Conservation (phyloP, 2,329 filamentous ascomycete genomes). For the Anthostomella pinea region DNA sequence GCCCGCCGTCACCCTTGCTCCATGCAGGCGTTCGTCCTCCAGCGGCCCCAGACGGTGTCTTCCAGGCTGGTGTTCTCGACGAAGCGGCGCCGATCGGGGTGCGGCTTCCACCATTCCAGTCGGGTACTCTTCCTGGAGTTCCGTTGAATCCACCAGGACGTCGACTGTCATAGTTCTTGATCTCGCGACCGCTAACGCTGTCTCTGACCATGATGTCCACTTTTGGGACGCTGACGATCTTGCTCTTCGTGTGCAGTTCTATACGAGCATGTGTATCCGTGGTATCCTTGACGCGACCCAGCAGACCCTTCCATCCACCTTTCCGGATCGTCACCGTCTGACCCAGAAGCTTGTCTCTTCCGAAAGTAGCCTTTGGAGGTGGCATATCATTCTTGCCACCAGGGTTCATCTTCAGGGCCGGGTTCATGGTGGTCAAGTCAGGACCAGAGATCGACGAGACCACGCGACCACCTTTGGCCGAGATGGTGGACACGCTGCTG, state of each 20-base stretch:
- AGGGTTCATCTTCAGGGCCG: constrained; percentile 72
- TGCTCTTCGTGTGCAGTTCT: constrained; percentile 91
- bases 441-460: constrained; percentile 60
- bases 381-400: constrained; percentile 55
- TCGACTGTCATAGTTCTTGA: constrained; percentile 62
- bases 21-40: constrained; percentile 63
- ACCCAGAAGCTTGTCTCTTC: constrained; percentile 79
- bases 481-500: constrained; percentile 81
- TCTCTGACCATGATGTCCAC: constrained; percentile 84
- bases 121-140: constrained; percentile 46
- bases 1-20: constrained; percentile 53
- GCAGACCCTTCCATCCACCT: constrained; percentile 85
- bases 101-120: constrained; percentile 65
- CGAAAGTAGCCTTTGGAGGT: constrained; percentile 70
- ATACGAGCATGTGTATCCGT: constrained; percentile 83
- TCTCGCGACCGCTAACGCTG: constrained; percentile 72
- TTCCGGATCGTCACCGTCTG: constrained; percentile 88
- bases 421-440: constrained; percentile 89
- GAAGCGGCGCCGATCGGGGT: constrained; percentile 64
- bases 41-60: constrained; percentile 54
- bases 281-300: constrained; percentile 94
- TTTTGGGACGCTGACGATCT: constrained; percentile 82
- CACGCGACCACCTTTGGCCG: constrained; percentile 87
- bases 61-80: constrained; percentile 76
- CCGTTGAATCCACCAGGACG: constrained; percentile 42